A percentile compares a stretch with the other conserved stretches of the same genome.
phyloP scores from a whole-genome alignment of 306 rosid genomes.

The Fragaria iinumae region DNA sequence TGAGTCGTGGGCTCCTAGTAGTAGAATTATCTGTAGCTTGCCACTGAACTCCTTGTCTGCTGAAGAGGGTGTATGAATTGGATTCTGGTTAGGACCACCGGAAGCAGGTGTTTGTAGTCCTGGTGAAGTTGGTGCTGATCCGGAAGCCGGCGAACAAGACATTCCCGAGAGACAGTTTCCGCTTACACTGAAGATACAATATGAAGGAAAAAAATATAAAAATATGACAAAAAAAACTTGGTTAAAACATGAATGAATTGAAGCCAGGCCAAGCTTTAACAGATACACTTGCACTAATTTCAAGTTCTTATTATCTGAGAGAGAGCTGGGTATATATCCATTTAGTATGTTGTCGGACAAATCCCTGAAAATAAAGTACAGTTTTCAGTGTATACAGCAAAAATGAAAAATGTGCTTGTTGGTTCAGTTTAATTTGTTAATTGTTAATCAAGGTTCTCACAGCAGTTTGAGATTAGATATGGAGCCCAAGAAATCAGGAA shows the following conservation, averaged over 20 bases:
- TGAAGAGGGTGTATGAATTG: neutral
- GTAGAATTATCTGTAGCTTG: neutral
- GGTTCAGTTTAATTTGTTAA: neutral
- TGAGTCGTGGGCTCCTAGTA: neutral
- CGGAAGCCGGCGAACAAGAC: neutral
- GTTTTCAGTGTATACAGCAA: neutral
- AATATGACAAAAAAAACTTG: neutral
- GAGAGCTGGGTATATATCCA: neutral
- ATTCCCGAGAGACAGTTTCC: no score
- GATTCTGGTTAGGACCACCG: neutral
- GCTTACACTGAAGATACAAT: neutral
- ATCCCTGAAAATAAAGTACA: neutral
- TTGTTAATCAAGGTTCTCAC: neutral
- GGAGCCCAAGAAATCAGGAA: neutral
- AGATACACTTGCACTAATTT: no score
- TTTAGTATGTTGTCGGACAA: neutral
- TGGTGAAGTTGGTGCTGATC: neutral
- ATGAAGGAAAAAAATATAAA: neutral
- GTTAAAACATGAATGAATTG: neutral
- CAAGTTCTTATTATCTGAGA: neutral
- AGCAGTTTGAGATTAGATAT: neutral
- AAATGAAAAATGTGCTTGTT: neutral
- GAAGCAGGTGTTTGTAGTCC: neutral
- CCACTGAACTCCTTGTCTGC: neutral
- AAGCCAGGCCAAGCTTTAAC: neutral